phyloP scores from a whole-genome alignment of 257 asterid genomes.

The Penstemon newberryi region DNA sequence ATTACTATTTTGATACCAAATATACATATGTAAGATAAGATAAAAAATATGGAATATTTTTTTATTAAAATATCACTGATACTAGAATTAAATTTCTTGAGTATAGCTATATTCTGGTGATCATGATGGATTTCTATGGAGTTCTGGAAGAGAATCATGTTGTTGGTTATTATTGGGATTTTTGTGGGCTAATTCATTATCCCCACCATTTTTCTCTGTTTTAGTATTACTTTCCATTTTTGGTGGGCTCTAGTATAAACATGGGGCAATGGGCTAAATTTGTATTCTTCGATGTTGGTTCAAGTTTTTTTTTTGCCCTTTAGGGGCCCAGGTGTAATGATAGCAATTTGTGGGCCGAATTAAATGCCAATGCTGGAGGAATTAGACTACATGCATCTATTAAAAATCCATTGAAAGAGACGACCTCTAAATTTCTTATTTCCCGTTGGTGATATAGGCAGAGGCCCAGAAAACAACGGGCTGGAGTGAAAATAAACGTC shows the following conservation, averaged over 20 bases:
- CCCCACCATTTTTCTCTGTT: neutral
- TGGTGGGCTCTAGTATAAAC: slow-evolving; percentile 3
- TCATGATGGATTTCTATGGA: too few species aligned
- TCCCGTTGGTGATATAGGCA: neutral
- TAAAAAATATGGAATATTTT: too few species aligned
- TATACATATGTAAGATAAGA: too few species aligned
- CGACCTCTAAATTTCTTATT: neutral
- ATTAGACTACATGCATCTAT: neutral
- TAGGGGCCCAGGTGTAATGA: neutral
- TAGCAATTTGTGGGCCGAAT: neutral
- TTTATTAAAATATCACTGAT: too few species aligned
- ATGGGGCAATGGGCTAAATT: neutral
- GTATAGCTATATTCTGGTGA: neutral
- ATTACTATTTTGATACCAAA: too few species aligned
- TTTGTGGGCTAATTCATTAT: neutral
- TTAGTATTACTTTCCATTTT: neutral
- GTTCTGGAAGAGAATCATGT: neutral
- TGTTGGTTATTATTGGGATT: neutral
- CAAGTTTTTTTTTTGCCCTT: neutral
- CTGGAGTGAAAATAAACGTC: too few species aligned
- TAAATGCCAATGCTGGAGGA: neutral
- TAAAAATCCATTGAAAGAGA: neutral
- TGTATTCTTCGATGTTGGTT: neutral
- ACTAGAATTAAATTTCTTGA: too few species aligned
- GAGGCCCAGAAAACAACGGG: too few species aligned